Base-by-base conservation (phyloP, 495 filamentous ascomycete genomes). In the Aspergillus affinis region DNA sequence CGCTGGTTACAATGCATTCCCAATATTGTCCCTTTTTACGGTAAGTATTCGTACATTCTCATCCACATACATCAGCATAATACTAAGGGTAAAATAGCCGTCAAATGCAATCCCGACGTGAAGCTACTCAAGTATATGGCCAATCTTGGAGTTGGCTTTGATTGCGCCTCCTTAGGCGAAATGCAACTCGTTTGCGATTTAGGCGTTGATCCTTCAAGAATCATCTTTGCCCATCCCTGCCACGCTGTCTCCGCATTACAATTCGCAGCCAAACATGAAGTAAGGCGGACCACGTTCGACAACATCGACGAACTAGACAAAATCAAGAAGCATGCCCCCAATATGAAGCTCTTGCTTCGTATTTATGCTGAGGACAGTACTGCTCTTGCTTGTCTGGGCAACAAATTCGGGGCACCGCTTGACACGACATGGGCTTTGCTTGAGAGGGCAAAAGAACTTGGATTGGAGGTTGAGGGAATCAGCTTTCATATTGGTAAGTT, bases 21-120 rank as follows among this genome's bases (percentile, higher is more conserved):
- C 6, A 44, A 54, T 44, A 44, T 54, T 15, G 20, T 12, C 15
- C 51, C 51, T 20, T 54, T 36, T 21, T 54, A 54, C 51, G 51
- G 51, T 54, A 13, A 21, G 51, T 13, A 23, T 13, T 44, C 17
- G 2, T 30, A 48, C 20, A 1, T 1, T 18, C 5, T 51, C 19
- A 51, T 21, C 48, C 9, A 27, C 30, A 32, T 32, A 32, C n/a
- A 48, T 48, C 20, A 48, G 46, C 17, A 48, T 3, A 6, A 32
- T 10, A 48, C 46, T 48, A 18, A 21, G 46, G n/a, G 17, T 18
- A 18, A 18, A 26, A 23, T 46, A 73, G 72, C 74, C 8, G 72
- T 76, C 8, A 76, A 76, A 70, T 76, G 74, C 62, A 75, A 75
- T 50, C 55, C 67, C 0, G 71, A 75, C 50, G 57, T 61, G 17